Base-by-base conservation (phyloP, 2,329 filamentous ascomycete genomes). In the Hymenoscyphus fructigenus region DNA sequence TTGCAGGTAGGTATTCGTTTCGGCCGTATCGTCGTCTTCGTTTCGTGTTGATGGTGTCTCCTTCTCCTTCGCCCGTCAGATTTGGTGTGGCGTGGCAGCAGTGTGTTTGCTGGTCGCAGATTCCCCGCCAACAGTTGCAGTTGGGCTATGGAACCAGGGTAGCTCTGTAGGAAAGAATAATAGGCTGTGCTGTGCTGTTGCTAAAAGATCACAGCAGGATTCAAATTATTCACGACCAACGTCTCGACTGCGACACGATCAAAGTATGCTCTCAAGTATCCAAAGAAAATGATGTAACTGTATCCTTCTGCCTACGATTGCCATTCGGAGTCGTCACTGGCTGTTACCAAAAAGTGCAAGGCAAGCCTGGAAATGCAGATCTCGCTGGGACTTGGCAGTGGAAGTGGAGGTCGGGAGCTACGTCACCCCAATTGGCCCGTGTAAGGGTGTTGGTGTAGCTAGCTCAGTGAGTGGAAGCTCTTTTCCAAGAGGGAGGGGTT, bases 81-180 rank as follows among this genome's bases (percentile, higher is more conserved):
- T 50, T 12, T 50, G 44, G 20, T 50, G 44, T 50, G 44, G 44
- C 44, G 44, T 50, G 44, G 44, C n/a, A 50, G 41, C n/a, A n/a
- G 5, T 7, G n/a, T 50, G 41, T 50, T 50, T 50, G 44, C 44
- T 23, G n/a, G 17, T 44, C 41, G 41, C 41, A n/a, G 17, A 44
- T 50, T 50, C 44, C 44, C 44, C 44, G 44, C 44, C 44, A 50
- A 50, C 20, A 20, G 3, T n/a, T n/a, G n/a, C 15, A n/a, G 20
- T 50, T 26, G 44, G 44, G 44, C 44, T 50, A n/a, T n/a, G 5
- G 44, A 12, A 50, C 20, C 44, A 50, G 44, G 20, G 44, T 50
- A 50, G 44, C 44, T 50, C 20, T 50, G n/a, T 20, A 20, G n/a
- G 7, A 23, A 20, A 9, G 9, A 20, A 6, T 5, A 44, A 17